A percentile compares a stretch with the other conserved stretches of the same genome.
phyloP scores from a whole-genome alignment of 2,329 filamentous ascomycete genomes.

The Alternaria atra region DNA sequence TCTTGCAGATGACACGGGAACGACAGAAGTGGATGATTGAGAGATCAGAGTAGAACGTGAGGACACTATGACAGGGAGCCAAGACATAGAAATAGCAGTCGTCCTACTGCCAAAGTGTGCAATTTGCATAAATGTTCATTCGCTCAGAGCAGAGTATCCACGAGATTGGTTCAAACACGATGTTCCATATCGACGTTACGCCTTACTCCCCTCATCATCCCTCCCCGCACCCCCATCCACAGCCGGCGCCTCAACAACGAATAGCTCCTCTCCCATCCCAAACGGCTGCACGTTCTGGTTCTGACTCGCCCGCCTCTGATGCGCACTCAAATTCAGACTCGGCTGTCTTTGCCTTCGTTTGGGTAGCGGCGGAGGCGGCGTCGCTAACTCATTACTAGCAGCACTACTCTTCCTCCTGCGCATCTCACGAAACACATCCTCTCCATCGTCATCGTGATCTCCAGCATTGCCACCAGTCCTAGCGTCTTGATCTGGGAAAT shows the following conservation, averaged over 20 bases:
- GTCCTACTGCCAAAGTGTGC: not conserved
- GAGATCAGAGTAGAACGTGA: not conserved
- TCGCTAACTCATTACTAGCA: conserved; percentile 9
- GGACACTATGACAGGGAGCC: not conserved
- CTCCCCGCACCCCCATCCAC: conserved; percentile 11
- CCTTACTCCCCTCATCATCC: not conserved
- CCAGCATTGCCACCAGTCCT: not conserved
- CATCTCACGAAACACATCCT: conserved; percentile 23
- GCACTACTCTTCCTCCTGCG: conserved; percentile 13
- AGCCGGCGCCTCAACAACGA: conserved; percentile 44
- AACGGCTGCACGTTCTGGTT: conserved; percentile 2
- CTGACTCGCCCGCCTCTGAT: conserved; percentile 12
- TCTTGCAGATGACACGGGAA: not conserved
- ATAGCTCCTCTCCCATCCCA: conserved; percentile 28
- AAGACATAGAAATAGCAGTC: not conserved
- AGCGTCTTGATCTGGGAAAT: conserved; percentile 11
- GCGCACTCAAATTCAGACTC: conserved; percentile 23
- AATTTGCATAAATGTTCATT: not conserved
- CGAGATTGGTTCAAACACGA: not conserved
- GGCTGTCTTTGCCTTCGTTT: conserved; percentile 54
- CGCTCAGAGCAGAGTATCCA: not conserved
- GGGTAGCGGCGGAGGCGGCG: conserved; percentile 58
- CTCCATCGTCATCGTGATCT: conserved; percentile 5
- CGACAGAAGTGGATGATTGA: not conserved
- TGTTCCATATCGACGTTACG: not conserved